phyloP scores from a whole-genome alignment of 805 yeast genomes.

The Priceomyces castillae region DNA sequence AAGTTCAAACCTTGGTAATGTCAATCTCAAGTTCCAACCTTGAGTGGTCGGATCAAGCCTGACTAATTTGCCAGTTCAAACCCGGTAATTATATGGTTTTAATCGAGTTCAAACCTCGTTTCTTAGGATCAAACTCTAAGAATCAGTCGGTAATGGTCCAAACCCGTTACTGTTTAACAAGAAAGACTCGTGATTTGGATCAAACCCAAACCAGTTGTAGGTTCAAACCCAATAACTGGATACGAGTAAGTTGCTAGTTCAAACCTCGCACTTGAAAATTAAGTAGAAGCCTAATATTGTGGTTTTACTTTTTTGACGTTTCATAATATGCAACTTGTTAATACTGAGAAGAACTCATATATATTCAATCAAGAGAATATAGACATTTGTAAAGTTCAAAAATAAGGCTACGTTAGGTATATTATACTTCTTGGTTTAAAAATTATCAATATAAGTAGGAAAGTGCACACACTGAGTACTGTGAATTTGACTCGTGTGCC shows the following conservation, averaged over 20 bases:
- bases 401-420: too few species aligned
- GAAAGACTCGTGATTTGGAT: not conserved
- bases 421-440: too few species aligned
- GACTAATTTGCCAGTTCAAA: not conserved
- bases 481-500: too few species aligned
- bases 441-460: too few species aligned
- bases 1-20: not conserved
- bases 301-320: too few species aligned
- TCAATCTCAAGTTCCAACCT: not conserved
- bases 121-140: not conserved
- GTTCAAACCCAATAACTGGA: not conserved
- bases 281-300: not conserved
- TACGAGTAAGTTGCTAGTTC: not conserved
- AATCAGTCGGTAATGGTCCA: not conserved
- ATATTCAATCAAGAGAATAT: too few species aligned
- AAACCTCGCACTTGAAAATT: not conserved
- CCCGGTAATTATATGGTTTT: not conserved
- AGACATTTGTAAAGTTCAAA: too few species aligned
- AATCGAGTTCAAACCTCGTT: constrained; percentile 1
- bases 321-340: too few species aligned
- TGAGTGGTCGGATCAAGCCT: not conserved
- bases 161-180: not conserved
- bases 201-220: not conserved
- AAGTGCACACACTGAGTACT: too few species aligned
- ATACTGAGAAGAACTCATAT: too few species aligned